Base-by-base conservation (phyloP, 2,329 filamentous ascomycete species). In the Fusarium sp. region DNA sequence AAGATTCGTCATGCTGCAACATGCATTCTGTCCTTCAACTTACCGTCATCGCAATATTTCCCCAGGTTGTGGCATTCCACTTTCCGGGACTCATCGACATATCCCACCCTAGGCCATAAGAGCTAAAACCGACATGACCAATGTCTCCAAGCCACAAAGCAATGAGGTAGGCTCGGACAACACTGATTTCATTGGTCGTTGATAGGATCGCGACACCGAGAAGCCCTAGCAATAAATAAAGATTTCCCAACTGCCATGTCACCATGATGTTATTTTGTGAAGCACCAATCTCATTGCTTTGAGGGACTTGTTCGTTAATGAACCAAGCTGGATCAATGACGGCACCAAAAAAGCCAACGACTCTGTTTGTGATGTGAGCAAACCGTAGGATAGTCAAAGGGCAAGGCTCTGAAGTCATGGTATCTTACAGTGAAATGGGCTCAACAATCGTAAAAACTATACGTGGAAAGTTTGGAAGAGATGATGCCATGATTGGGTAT, bases 61-160 rank as follows among this genome's bases (percentile, higher is more conserved):
- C 91, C 87, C 88, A 92, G n/a, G 89, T 86, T 82, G 91, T 85
- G 34, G 85, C 80, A 76, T 92, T 93, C 91, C 91, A 93, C 23
- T 77, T 79, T 6, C 73, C 78, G 12, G 90, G 78, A 69, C 88
- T 83, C 44, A 86, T 65, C 46, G 87, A 83, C 34, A 79, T 80
- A 11, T 86, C 82, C 74, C 81, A 82, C 10, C 89, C 90, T 66
- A 93, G 81, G 8, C 83, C 84, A 72, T 86, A 87, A 18, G 77
- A 78, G 16, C 87, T 91, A 63, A 89, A 83, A 50, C 83, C 86
- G 28, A 93, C 79, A 75, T 93, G 91, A 4, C 89, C 88, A 65
- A 92, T 80, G 73, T 93, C 91, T 18, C 87, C 90, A 28, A 88
- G 76, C 80, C 87, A 88, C 23, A 92, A 80, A 9, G 88, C 89